These are phyloP conservation scores for Schizothecium vesticola DNA, from an alignment of 495 filamentous ascomycete genomes.

Conservation along the genomic window DNA sequence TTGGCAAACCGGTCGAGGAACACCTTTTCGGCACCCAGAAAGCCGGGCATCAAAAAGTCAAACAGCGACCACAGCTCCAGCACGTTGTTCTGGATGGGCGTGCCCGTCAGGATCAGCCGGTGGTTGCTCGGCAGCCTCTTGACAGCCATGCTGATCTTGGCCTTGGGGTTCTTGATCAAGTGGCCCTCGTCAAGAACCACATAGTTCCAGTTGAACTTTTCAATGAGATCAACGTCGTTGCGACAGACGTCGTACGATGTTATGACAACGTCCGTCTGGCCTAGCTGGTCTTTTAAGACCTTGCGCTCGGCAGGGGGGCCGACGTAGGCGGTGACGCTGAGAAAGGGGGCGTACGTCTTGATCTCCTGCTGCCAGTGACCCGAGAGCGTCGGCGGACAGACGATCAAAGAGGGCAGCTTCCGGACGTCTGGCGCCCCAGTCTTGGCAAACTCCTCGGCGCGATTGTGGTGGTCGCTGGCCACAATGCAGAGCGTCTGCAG, in stretches of 20 bases:
- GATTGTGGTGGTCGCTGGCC: slow-evolving; percentile 90
- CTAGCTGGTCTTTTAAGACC: slow-evolving; percentile 59
- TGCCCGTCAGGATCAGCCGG: slow-evolving; percentile 91
- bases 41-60: slow-evolving; percentile 98
- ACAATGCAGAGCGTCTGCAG: slow-evolving; percentile 97
- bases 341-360: slow-evolving; percentile 88
- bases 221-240: slow-evolving; percentile 84
- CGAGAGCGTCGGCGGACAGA: slow-evolving; percentile 95
- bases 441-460: slow-evolving; percentile 80
- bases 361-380: slow-evolving; percentile 99
- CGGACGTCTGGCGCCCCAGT: slow-evolving; percentile 70
- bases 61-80: slow-evolving; percentile 96
- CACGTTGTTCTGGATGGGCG: slow-evolving; percentile 96
- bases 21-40: slow-evolving; percentile 96
- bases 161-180: slow-evolving; percentile 95
- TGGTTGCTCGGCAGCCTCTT: slow-evolving; percentile 87
- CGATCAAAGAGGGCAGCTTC: slow-evolving; percentile 82
- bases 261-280: slow-evolving; percentile 81
- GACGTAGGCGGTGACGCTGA: slow-evolving; percentile 82
- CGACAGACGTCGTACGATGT: slow-evolving; percentile 97
- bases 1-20: slow-evolving; percentile 97
- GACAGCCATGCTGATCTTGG: slow-evolving; percentile 86
- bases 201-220: slow-evolving; percentile 88
- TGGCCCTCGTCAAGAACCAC: slow-evolving; percentile 96
- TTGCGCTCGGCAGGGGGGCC: slow-evolving; percentile 77